Evolutionary conservation across 495 filamentous ascomycete genomes (phyloP).

Genomic region (Pyrenopolyporus hunteri): DNA sequence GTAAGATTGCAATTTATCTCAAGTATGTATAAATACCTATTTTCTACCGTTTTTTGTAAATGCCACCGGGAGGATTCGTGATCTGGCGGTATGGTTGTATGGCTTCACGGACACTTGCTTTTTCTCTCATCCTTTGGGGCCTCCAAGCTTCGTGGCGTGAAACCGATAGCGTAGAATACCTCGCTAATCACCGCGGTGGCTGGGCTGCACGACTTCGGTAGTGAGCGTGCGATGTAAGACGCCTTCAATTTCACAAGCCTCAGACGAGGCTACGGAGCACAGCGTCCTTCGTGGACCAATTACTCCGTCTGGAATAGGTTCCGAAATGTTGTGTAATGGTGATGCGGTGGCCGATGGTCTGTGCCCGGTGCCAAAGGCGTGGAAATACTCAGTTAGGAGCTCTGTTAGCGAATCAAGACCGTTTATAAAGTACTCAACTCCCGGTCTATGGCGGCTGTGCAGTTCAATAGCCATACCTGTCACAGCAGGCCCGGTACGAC

Average conservation of each 20-base stretch:
- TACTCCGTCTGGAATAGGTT: background rate
- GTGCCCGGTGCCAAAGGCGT: background rate
- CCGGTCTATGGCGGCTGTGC: background rate
- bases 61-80: background rate
- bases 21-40: background rate
- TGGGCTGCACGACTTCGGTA: background rate
- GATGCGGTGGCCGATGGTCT: background rate
- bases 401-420: background rate
- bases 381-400: background rate
- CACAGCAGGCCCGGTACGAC: slow-evolving; percentile 21
- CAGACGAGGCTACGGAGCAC: slow-evolving; percentile 6
- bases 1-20: background rate
- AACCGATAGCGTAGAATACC: background rate
- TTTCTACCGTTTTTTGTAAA: background rate
- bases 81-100: background rate
- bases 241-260: background rate
- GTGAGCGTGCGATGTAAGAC: background rate
- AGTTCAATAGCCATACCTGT: slow-evolving; percentile 5
- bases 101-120: background rate
- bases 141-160: background rate
- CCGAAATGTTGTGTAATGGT: background rate
- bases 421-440: background rate
- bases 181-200: background rate
- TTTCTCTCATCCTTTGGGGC: background rate
- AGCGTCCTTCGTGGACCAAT: background rate